phyloP scores from a whole-genome alignment of 2,329 filamentous ascomycete species.

The Aphanoascus verrucosus region DNA sequence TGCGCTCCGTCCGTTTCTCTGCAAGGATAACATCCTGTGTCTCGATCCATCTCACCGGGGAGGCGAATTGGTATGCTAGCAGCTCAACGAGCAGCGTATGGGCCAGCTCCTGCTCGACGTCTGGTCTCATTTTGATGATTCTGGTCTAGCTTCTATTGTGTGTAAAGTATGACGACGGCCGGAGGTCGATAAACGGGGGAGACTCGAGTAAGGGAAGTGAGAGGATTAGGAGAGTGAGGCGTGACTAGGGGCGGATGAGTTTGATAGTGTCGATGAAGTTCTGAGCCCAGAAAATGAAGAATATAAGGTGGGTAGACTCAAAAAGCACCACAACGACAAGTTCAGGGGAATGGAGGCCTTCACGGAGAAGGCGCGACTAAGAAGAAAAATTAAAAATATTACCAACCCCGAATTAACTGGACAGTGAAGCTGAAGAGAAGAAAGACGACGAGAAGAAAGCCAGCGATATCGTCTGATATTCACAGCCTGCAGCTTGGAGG shows the following conservation, averaged over 20 bases:
- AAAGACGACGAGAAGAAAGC: neutral
- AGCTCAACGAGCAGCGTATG: slow-evolving; percentile 98
- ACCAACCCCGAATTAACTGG: neutral
- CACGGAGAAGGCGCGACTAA: neutral
- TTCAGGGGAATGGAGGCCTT: neutral
- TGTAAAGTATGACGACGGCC: slow-evolving; percentile 9
- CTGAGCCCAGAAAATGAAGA: neutral
- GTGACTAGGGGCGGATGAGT: neutral
- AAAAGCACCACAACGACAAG: neutral
- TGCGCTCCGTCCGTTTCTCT: slow-evolving; percentile 89
- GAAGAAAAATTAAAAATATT: neutral
- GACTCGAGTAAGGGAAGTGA: neutral
- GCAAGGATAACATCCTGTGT: slow-evolving; percentile 99
- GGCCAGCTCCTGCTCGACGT: slow-evolving; percentile 97
- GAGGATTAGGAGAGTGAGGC: neutral
- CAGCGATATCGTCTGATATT: neutral
- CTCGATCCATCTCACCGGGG: slow-evolving; percentile 98
- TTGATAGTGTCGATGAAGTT: neutral
- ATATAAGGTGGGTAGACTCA: neutral
- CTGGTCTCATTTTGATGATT: slow-evolving; percentile 69
- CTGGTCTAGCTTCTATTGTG: slow-evolving; percentile 7
- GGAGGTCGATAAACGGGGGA: neutral
- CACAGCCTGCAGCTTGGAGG: neutral
- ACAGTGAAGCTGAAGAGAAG: neutral
- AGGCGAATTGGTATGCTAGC: slow-evolving; percentile 97